phyloP scores from a whole-genome alignment of 305 asterid genomes.

The Fraxinus dipetala region DNA sequence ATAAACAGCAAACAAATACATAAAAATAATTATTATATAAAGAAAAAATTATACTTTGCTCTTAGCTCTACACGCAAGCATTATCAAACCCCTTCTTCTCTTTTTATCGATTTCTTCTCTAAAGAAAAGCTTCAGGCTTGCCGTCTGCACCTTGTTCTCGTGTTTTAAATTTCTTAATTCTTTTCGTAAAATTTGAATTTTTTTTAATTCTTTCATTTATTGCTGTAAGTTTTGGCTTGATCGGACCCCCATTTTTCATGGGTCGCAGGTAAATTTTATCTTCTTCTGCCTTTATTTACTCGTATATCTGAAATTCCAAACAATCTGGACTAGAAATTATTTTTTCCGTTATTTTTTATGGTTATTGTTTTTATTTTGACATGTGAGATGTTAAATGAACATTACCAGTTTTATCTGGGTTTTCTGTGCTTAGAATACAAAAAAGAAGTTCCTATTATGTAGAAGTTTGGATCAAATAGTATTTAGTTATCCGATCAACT shows the following conservation, averaged over 20 bases:
- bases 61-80: neutral
- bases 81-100: neutral
- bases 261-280: conserved; percentile 22
- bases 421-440: neutral
- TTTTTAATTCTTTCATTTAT: conserved; percentile 17
- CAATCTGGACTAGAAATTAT: neutral
- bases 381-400: conserved; percentile 10
- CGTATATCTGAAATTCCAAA: neutral
- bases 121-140: neutral
- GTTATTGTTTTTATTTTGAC: neutral
- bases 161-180: neutral
- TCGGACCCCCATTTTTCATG: conserved; percentile 13
- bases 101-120: neutral
- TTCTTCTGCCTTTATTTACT: neutral
- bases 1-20: neutral
- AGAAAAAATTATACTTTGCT: neutral
- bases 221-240: conserved; percentile 30
- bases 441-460: neutral
- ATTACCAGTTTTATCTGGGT: conserved; percentile 17
- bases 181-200: conserved; percentile 6
- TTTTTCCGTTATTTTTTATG: neutral
- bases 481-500: neutral
- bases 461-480: neutral
- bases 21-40: neutral
- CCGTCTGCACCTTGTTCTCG: neutral